Evolutionary conservation across 2,329 filamentous ascomycete genomes (phyloP), one percentile per base, ranked within the genome.

Genomic region (Raffaelea ambrosiae): DNA sequence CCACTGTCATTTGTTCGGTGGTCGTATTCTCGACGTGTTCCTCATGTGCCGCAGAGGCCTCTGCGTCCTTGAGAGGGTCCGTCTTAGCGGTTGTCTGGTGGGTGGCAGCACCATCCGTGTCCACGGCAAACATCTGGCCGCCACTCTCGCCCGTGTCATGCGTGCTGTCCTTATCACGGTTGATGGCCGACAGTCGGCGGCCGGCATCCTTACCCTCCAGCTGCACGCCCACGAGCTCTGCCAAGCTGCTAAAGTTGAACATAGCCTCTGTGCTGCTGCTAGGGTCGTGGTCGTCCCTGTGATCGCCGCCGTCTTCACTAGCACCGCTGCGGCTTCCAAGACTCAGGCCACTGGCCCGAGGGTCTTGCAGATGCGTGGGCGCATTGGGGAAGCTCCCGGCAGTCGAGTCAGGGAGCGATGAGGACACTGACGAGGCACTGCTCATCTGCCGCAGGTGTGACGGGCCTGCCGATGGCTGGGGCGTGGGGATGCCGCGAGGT

Each of bases 211-310:
- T 63, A 2, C 69, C 68, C 45, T 79, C 76, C 31, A 80, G 66
- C 42, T 77, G 72, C 8, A 79, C 80, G 0, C 83, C 86, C 26
- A 96, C 86, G 62, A 94, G 87, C 52, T 88, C 86, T 2, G 88
- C 86, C 20, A 97, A 69, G 56, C 88, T 95, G 48, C 82, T 76
- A 61, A 96, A 96, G 63, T 95, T 96, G 66, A 95, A 93, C 77
- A 95, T 81, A 3, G 88, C 80, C 60, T 96, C 90, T 0, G 74
- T 68, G 41, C 74, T 73, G 4, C 70, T 58, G 47, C 70, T 74
- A 5, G 61, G 59, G 36, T 73, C 71, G 4, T 73, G 54, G 14
- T 72, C 69, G 4, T 73, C 69, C 21, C 76, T 74, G 7, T 69
- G 64, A 21, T 80, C 75, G 13, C 70, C 69, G 10, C 54, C 54